Evolutionary conservation across 768 basidiomycete species (phyloP).

Genomic region (Podaxis sp.): DNA sequence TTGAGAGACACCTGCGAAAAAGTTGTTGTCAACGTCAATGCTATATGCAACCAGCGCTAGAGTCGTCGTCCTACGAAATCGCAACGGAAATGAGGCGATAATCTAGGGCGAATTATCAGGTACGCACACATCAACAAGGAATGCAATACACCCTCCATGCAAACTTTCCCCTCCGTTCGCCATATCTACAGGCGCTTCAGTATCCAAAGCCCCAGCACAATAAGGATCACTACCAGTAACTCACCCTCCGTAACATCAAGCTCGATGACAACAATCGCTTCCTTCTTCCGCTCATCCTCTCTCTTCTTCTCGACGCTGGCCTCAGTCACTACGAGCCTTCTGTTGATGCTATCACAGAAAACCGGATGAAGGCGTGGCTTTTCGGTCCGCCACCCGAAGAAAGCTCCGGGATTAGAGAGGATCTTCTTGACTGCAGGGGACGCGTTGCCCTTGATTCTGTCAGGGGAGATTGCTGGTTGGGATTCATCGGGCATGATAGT

Average conservation of each 20-base stretch:
- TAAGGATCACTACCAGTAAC: not conserved
- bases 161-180: slow-evolving; percentile 39
- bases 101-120: not conserved
- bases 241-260: slow-evolving; percentile 37
- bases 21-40: slow-evolving; percentile 21
- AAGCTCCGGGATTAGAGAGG: slow-evolving; percentile 18
- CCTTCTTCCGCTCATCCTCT: slow-evolving; percentile 37
- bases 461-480: not conserved
- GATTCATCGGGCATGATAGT: not conserved
- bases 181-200: slow-evolving; percentile 39
- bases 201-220: not conserved
- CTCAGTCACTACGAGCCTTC: slow-evolving; percentile 30
- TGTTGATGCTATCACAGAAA: slow-evolving; percentile 20
- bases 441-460: slow-evolving; percentile 18
- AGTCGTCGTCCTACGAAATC: slow-evolving; percentile 39
- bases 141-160: slow-evolving; percentile 54
- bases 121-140: slow-evolving; percentile 48
- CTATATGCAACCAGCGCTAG: slow-evolving; percentile 37
- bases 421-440: slow-evolving; percentile 18
- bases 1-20: slow-evolving; percentile 39
- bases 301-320: slow-evolving; percentile 32
- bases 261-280: slow-evolving; percentile 40
- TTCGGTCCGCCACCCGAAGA: slow-evolving; percentile 13
- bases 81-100: not conserved
- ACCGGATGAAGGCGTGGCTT: slow-evolving; percentile 7